Evolutionary conservation across 2,329 filamentous ascomycete genomes (phyloP), one percentile per base, ranked within the genome.

Genomic region (Hysterium pulicare): DNA sequence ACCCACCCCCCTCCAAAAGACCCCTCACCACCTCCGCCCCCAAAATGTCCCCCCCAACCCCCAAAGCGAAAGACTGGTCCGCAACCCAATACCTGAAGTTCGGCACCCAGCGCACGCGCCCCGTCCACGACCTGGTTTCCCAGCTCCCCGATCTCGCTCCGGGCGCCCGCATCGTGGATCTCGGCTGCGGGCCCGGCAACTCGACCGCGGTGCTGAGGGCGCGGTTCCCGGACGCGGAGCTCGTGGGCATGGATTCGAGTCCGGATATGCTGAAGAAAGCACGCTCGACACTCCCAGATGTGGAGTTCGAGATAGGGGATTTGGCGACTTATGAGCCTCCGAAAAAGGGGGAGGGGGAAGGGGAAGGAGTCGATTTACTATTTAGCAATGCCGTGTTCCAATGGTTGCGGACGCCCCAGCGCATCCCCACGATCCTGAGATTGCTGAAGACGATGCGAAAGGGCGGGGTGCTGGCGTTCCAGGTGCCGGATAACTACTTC

Each of bases 131-230:
- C 47, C 71, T 82, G 1, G 59, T 82, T 7, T 48, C 71, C 5
- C 40, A 35, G 2, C 8, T 33, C 17, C 21, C 38, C 1, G 39
- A 30, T 1, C 11, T 37, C 11, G 30, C 24, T 1, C 6, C 21
- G 11, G 41, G 54, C 0, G 63, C 75, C n/a, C 53, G 63, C 8
- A 72, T 82, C 50, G 65, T 79, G 50, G 79, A 83, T 45, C 66
- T 83, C 1, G 79, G 79, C 50, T 83, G 79, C 57, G 79, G 79
- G 0, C 79, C 79, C 0, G 79, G 75, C 4, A 82, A 81, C 62
- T 79, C 75, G 2, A 82, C 79, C 0, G 58, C 63, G 1, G 71
- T 74, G 1, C 68, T 83, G 2, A 59, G 62, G 4, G 50, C 57
- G 2, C 68, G 68, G 4, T 83, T 75, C 54, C 76, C 78, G 0